Evolutionary conservation across 805 yeast genomes (phyloP).

Genomic region (Metschnikowia lunata): DNA sequence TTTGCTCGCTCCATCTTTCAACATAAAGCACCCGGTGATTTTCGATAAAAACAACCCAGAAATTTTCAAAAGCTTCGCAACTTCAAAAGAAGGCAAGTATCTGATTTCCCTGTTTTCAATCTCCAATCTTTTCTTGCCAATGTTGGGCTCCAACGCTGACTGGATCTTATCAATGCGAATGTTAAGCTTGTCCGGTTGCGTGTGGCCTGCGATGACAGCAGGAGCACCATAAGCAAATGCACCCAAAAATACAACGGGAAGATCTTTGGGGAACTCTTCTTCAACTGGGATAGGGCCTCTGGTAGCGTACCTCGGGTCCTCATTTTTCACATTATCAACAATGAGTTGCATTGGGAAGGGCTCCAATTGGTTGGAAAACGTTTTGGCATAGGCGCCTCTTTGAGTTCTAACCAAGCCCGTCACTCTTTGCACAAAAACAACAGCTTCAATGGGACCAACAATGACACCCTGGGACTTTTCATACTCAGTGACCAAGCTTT

Average conservation of each 20-base stretch:
- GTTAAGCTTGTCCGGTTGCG: slow-evolving; percentile 39
- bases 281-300: slow-evolving; percentile 72
- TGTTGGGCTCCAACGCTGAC: slow-evolving; percentile 50
- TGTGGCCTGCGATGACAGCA: slow-evolving; percentile 61
- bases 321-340: slow-evolving; percentile 67
- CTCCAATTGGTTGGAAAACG: slow-evolving; percentile 51
- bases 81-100: slow-evolving; percentile 64
- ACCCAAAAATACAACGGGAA: slow-evolving; percentile 75
- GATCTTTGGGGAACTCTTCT: slow-evolving; percentile 73
- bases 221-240: slow-evolving; percentile 84
- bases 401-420: slow-evolving; percentile 68
- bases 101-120: slow-evolving; percentile 52
- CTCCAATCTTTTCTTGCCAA: slow-evolving; percentile 58
- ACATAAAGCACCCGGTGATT: slow-evolving; percentile 68
- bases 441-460: slow-evolving; percentile 48
- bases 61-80: slow-evolving; percentile 53
- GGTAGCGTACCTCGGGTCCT: slow-evolving; percentile 70
- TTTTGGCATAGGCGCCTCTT: slow-evolving; percentile 75
- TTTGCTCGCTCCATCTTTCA: slow-evolving; percentile 44
- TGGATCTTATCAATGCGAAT: slow-evolving; percentile 43
- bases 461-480: slow-evolving; percentile 58
- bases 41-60: slow-evolving; percentile 67
- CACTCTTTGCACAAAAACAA: slow-evolving; percentile 70
- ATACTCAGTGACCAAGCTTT: slow-evolving; percentile 40
- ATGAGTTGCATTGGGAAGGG: slow-evolving; percentile 74